Base-by-base conservation (phyloP, 2,329 filamentous ascomycete species). In the Ascochyta rabiei region DNA sequence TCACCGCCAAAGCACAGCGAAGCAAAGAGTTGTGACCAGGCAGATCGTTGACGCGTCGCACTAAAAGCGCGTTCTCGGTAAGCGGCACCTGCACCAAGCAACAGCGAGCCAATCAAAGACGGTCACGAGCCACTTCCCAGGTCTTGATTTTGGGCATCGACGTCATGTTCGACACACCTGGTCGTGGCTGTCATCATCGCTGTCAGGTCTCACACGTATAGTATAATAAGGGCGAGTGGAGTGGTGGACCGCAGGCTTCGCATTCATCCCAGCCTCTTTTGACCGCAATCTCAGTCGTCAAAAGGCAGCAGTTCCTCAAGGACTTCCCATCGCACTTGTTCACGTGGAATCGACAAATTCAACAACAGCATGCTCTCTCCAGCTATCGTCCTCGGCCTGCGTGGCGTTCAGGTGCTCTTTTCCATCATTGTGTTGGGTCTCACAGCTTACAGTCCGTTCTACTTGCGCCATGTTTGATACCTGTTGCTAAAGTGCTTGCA, bases 351-450 rank as follows among this genome's bases (percentile, higher is more conserved):
- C 40, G 48, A 16, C 42, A n/a, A 40, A 26, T 12, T 21, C 28
- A 49, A 46, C 30, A 33, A 6, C 46, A 64, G 59, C 26, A 68
- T 68, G 65, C 59, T 67, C 23, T 56, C 63, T 56, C 63, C 65
- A 21, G 62, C 61, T 28, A 54, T 86, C 63, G 79, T 86, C 42
- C 79, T 86, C 64, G 84, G 88, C 45, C 78, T 90, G 61, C 89
- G 91, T 70, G 81, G 83, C 60, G 80, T 85, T 37, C 88, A 93
- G 66, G 83, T 81, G 10, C 61, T 93, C 46, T 84, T 96, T 65
- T 81, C 86, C 51, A 81, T 96, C 63, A 87, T 96, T 66, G 85
- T 92, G 66, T 83, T 96, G 12, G 91, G 88, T 31, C 76, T 95
- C 24, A 88, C 85, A n/a, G 89, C 84, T 47, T 91, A 93, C 70